Conservation (phyloP, 495 filamentous ascomycete genomes). For the Annulohypoxylon moriforme region DNA sequence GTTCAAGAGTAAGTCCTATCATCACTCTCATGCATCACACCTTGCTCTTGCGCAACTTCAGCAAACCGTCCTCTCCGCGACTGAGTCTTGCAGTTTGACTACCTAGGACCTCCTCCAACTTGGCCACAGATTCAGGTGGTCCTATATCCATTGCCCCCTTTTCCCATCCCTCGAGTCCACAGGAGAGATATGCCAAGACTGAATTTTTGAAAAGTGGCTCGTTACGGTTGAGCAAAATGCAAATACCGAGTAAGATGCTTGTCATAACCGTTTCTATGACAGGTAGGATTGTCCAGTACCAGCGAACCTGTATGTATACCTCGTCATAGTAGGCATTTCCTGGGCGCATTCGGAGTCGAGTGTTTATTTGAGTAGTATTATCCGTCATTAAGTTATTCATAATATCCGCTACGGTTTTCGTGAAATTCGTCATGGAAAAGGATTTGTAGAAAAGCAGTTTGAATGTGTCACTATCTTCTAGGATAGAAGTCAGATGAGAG, state of each 20-base stretch:
- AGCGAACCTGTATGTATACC: slow-evolving; percentile 7
- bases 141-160: not conserved
- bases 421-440: not conserved
- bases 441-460: not conserved
- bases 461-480: too few species aligned
- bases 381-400: not conserved
- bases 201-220: not conserved
- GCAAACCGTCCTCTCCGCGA: not conserved
- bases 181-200: not conserved
- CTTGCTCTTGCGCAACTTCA: not conserved
- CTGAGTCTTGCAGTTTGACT: not conserved
- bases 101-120: not conserved
- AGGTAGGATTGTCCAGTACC: not conserved
- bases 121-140: not conserved
- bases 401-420: not conserved
- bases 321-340: not conserved
- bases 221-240: not conserved
- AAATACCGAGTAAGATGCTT: not conserved
- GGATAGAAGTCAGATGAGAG: too few species aligned
- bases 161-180: not conserved
- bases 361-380: not conserved
- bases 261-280: not conserved
- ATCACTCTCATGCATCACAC: too few species aligned
- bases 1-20: too few species aligned
- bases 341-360: not conserved